These are phyloP conservation scores for Acanthamoeba lugdunensis DNA, from an alignment of 208 protist species.

Conservation along the genomic window DNA sequence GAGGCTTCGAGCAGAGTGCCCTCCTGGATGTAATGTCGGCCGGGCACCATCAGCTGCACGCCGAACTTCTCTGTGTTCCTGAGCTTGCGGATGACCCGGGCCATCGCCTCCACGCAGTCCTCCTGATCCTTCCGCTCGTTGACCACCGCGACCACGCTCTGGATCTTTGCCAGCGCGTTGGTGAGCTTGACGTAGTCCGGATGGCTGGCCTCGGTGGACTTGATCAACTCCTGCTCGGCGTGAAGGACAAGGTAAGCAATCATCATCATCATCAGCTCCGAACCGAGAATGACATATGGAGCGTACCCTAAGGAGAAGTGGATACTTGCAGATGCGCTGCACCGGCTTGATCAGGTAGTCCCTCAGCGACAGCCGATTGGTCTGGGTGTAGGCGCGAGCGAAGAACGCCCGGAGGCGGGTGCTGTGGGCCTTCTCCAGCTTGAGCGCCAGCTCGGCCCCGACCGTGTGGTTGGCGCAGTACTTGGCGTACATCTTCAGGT, in stretches of 20 bases:
- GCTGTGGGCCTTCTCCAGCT: conserved; percentile 46
- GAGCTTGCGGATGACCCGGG: neutral
- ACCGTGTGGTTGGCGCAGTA: conserved; percentile 46
- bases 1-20: neutral
- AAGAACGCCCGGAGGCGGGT: neutral
- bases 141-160: neutral
- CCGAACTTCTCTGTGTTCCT: neutral
- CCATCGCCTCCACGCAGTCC: conserved; percentile 23
- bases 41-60: neutral
- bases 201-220: neutral
- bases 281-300: neutral
- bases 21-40: neutral
- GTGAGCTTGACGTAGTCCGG: neutral
- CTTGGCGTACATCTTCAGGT: conserved; percentile 52
- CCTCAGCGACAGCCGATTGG: neutral
- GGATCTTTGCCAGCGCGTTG: conserved; percentile 28
- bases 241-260: neutral
- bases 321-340: conserved; percentile 12
- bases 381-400: neutral
- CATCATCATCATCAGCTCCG: conserved; percentile 48
- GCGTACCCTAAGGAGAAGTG: neutral
- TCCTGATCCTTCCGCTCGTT: neutral
- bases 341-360: conserved; percentile 66
- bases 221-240: neutral
- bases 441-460: neutral